phyloP scores from a whole-genome alignment of 2,329 filamentous ascomycete genomes.

The Colletotrichum sp. region DNA sequence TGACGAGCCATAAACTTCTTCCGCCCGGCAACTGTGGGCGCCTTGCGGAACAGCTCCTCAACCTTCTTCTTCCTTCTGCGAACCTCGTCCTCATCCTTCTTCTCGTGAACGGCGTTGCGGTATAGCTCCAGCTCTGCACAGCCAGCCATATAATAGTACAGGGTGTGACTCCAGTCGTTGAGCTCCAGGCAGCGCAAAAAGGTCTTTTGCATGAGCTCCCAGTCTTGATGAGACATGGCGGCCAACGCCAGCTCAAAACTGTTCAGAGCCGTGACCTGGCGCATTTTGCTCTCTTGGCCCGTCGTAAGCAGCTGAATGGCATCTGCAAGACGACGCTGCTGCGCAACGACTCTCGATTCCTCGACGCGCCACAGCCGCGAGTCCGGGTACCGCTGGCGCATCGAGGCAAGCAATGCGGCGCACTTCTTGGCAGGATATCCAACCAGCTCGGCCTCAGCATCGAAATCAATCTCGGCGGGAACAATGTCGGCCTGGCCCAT shows the following conservation, averaged over 20 bases:
- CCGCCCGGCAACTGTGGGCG: slow-evolving; percentile 77
- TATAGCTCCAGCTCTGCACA: slow-evolving; percentile 83
- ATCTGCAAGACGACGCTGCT: slow-evolving; percentile 67
- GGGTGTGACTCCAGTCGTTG: slow-evolving; percentile 88
- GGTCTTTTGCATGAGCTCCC: slow-evolving; percentile 72
- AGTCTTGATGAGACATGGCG: slow-evolving; percentile 80
- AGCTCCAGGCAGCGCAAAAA: slow-evolving; percentile 79
- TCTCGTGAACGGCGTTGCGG: slow-evolving; percentile 58
- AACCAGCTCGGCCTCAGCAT: slow-evolving; percentile 61
- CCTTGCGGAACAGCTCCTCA: slow-evolving; percentile 73
- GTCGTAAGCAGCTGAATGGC: slow-evolving; percentile 70
- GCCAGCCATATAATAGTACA: slow-evolving; percentile 91
- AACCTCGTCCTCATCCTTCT: slow-evolving; percentile 47
- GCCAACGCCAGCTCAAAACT: slow-evolving; percentile 85
- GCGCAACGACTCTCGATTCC: slow-evolving; percentile 78
- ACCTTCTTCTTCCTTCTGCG: slow-evolving; percentile 66
- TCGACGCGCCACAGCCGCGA: slow-evolving; percentile 88
- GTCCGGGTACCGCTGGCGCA: slow-evolving; percentile 80
- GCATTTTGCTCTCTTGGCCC: slow-evolving; percentile 73
- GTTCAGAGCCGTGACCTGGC: slow-evolving; percentile 85
- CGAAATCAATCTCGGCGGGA: slow-evolving; percentile 61
- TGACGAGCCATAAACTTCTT: slow-evolving; percentile 91
- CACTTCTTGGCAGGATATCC: slow-evolving; percentile 77
- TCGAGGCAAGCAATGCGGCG: slow-evolving; percentile 69
- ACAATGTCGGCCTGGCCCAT: slow-evolving; percentile 89